Base-by-base conservation (phyloP, 495 filamentous ascomycete species). In the Viridothelium virens region DNA sequence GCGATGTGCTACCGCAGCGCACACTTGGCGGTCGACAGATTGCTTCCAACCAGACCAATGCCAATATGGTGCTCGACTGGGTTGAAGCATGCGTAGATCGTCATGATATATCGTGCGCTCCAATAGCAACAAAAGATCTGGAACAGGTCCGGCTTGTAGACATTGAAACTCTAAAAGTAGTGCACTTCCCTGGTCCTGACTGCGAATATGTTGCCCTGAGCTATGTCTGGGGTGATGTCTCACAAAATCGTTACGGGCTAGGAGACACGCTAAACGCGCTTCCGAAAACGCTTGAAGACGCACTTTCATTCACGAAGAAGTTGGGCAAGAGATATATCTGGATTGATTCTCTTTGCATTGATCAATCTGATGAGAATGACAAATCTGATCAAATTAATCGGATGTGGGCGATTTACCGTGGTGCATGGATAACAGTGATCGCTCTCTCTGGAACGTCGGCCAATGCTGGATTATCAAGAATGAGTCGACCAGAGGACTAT, bases 211-310 rank as follows among this genome's bases (percentile, higher is more conserved):
- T 64, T 18, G 38, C 62, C 10, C n/a, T 47, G 9, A 64, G 62
- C 62, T 64, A 64, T 34, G 62, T 64, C 36, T 64, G 62, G 62
- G 62, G 39, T 14, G n/a, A 64, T 16, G 38, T 64, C 4, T 36
- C 1, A n/a, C 62, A 64, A 34, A 38, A 46, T 14, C 47, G 3
- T 34, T 38, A 46, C 33, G 1, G 38, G 10, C n/a, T 47, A 1
- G 62, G 62, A 3, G 2, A 38, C 1, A 12, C 9, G 4, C 62
- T 64, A 0, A 18, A 18, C 10, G 11, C 12, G 3, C 62, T 64
- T 3, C 33, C 62, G 14, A 38, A 25, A 9, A 64, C 62, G 14
- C 10, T 64, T 47, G 62, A 64, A 47, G 62, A 64, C 46, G 62
- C 62, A 16, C 39, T 64, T n/a, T 44, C 38, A n/a, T 47, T 64